Conservation (phyloP, 1,284 basidiomycete genomes). For the Cryptococcus sp. region DNA sequence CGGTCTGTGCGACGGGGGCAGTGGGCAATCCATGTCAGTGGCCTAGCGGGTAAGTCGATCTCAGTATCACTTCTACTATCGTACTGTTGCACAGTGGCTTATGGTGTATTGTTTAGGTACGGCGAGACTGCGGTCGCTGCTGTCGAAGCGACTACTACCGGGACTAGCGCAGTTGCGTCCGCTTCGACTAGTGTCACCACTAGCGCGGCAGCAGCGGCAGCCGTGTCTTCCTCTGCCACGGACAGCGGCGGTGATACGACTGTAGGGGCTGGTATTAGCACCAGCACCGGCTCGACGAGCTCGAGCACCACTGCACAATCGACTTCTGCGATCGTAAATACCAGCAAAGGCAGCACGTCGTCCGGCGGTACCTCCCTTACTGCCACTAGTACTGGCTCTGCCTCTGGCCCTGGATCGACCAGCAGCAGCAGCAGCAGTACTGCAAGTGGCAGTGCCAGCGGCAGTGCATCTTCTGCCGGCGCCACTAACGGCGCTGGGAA, state of each 20-base stretch:
- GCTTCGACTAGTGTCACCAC: background rate
- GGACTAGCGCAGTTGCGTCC: background rate
- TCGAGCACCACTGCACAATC: background rate
- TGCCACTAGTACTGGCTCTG: background rate
- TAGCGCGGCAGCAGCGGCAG: background rate
- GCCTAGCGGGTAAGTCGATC: constrained; percentile 11
- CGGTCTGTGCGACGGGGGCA: constrained; percentile 11
- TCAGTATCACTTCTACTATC: background rate
- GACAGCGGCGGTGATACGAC: background rate
- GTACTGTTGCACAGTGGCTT: background rate
- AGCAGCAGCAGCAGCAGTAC: no score
- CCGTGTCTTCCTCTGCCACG: background rate
- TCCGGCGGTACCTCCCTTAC: no score
- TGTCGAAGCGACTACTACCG: background rate
- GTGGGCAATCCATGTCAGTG: constrained; percentile 16
- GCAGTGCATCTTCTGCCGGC: constrained; percentile 2
- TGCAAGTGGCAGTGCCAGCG: background rate
- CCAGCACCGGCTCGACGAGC: background rate
- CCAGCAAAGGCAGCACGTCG: no score
- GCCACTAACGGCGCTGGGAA: background rate
- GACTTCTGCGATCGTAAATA: background rate
- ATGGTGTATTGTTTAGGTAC: background rate
- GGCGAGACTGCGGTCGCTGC: background rate
- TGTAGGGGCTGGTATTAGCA: no score
- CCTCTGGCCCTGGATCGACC: background rate